A percentile compares a stretch with the other conserved stretches of the same genome.
Evolutionary conservation across 2,329 filamentous ascomycete species (phyloP).

Genomic region (Sporothrix inflata): DNA sequence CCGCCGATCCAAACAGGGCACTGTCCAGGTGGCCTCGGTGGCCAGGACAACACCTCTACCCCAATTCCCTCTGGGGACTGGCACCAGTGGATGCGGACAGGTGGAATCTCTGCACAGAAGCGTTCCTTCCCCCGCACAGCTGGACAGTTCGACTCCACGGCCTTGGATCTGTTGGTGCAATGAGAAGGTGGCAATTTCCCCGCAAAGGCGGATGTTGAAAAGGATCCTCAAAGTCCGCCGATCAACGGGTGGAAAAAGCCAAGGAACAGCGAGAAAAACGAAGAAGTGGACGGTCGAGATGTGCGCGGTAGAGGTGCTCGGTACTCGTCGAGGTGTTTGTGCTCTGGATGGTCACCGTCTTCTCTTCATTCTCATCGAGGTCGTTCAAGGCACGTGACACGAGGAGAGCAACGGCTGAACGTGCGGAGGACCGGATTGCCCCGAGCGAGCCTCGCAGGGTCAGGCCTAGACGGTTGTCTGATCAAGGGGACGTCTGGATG

Average conservation of each 20-base stretch:
- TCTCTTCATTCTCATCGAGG: not conserved
- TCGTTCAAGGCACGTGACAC: not conserved
- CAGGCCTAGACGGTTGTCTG: not conserved
- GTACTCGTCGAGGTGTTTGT: not conserved
- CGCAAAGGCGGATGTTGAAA: constrained; percentile 1
- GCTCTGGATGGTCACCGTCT: not conserved
- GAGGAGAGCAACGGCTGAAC: not conserved
- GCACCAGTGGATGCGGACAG: not conserved
- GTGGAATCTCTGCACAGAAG: not conserved
- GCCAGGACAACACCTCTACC: not conserved
- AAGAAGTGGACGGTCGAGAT: not conserved
- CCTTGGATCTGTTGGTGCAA: not conserved
- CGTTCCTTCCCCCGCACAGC: not conserved
- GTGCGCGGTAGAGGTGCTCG: not conserved
- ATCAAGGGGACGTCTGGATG: not conserved
- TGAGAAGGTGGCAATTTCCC: not conserved
- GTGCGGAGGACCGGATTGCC: not conserved
- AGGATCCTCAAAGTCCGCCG: not conserved
- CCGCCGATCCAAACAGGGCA: not conserved
- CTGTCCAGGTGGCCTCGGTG: not conserved
- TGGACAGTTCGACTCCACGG: not conserved
- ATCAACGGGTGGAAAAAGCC: not conserved
- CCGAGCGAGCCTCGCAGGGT: not conserved
- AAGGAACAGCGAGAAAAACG: not conserved
- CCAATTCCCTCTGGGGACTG: not conserved